Evolutionary conservation across 2,329 filamentous ascomycete genomes (phyloP), one percentile per base, ranked within the genome.

Genomic region (Cladobotryum mycophilum): DNA sequence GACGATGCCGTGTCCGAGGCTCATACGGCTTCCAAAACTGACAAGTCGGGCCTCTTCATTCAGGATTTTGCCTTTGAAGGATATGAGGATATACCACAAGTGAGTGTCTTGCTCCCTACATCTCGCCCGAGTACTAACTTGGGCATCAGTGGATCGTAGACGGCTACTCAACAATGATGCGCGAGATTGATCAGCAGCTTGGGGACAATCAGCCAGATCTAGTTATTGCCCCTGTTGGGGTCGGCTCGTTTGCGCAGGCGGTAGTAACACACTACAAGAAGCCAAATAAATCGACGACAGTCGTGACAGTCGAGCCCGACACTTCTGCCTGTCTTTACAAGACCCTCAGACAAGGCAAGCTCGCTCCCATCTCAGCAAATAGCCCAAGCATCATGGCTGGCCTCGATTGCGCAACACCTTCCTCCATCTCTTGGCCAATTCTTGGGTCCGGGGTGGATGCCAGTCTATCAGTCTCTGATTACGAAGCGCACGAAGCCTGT

Each of bases 151-250:
- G 85, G 82, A 85, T 91, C 18, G 84, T 89, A 0, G 82, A 92
- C 53, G 88, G 88, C 0, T 93, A 92, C 59, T 74, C 74, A 4
- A 89, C 86, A 0, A 84, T 91, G 77, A 70, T 91, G 54, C 64
- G 67, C 3, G 88, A 93, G 61, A 71, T 81, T 0, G 85, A 89
- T 45, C 63, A 71, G 17, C 86, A 91, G 60, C 61, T 72, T 0
- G 65, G 67, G 0, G 56, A 69, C 1, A 62, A 38, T 35, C 64
- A 61, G 1, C 54, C 66, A 4, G 70, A 75, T 5, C 67, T 80
- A 9, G 74, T 83, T 30, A 64, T 92, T 13, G 76, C 78, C 0
- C 84, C 87, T 0, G 84, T 86, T 1, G 88, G 88, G 0, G 86
- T 88, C 0, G 88, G 88, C 0, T 86, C 82, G 5, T 76, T 89